These are phyloP conservation scores for Coemansia sp. DNA, from an alignment of 192 early-diverging fungal species.

Conservation along the genomic window DNA sequence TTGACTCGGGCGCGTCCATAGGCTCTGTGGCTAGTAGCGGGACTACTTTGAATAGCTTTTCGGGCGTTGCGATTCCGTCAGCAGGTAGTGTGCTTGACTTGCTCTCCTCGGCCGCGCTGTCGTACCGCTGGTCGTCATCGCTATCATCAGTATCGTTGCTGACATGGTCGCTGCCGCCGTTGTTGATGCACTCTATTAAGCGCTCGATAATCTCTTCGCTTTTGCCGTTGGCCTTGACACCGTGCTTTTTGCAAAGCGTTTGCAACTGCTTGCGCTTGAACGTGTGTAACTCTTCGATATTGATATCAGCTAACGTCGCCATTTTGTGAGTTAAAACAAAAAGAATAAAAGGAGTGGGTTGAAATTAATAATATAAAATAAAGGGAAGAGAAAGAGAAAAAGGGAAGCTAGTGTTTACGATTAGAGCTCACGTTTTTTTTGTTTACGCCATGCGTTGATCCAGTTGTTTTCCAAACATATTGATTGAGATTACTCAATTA, in stretches of 20 bases:
- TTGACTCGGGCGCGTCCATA: conserved; percentile 25
- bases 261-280: conserved; percentile 54
- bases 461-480: neutral
- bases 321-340: conserved; percentile 1
- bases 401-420: conserved; percentile 8
- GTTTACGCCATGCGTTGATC: conserved; percentile 19
- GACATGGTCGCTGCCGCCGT: neutral
- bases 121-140: conserved; percentile 14
- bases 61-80: neutral
- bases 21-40: conserved; percentile 9
- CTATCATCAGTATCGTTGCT: conserved; percentile 10
- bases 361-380: neutral
- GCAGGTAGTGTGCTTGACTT: neutral
- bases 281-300: conserved; percentile 31
- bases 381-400: conserved; percentile 1
- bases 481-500: conserved; percentile 4
- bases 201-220: conserved; percentile 46
- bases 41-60: conserved; percentile 30
- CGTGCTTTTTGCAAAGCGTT: conserved; percentile 51
- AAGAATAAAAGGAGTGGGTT: neutral
- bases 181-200: conserved; percentile 16
- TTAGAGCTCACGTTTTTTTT: neutral
- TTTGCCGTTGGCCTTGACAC: conserved; percentile 51
- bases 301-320: conserved; percentile 19
- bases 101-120: neutral